A percentile compares a stretch with the other conserved stretches of the same genome.
phyloP scores from a whole-genome alignment of 208 protist genomes.

The Trypanosoma mega region DNA sequence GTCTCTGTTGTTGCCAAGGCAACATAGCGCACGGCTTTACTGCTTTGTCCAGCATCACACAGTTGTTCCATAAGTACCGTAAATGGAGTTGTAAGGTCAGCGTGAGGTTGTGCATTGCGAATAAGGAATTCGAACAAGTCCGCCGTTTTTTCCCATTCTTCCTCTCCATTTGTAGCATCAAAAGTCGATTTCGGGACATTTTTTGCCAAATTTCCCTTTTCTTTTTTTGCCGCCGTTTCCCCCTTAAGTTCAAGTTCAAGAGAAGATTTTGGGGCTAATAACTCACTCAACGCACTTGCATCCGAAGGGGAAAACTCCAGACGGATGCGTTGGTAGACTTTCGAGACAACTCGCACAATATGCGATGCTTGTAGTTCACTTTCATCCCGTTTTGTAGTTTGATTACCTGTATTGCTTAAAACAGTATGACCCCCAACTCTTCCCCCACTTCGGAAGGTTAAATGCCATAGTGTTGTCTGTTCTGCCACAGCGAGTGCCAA shows the following conservation, averaged over 20 bases:
- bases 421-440: too few species aligned
- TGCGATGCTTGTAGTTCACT: background rate
- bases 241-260: too few species aligned
- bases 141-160: conserved; percentile 15
- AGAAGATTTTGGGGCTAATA: background rate
- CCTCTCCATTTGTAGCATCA: background rate
- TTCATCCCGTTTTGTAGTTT: background rate
- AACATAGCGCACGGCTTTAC: conserved; percentile 2
- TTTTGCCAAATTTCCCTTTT: background rate
- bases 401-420: background rate
- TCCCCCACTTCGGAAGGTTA: background rate
- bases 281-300: background rate
- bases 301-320: background rate
- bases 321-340: background rate
- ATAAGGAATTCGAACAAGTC: conserved; percentile 17
- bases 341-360: background rate
- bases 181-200: background rate
- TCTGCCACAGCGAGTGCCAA: conserved; percentile 21
- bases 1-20: background rate
- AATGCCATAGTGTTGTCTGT: conserved; percentile 23
- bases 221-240: background rate
- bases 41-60: conserved; percentile 1
- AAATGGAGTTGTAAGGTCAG: conserved; percentile 28
- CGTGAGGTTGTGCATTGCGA: conserved; percentile 14
- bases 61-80: conserved; percentile 8